A percentile compares a stretch with the other conserved stretches of the same genome.
phyloP scores from a whole-genome alignment of 2,329 filamentous ascomycete species.

The Aspergillus sp. region DNA sequence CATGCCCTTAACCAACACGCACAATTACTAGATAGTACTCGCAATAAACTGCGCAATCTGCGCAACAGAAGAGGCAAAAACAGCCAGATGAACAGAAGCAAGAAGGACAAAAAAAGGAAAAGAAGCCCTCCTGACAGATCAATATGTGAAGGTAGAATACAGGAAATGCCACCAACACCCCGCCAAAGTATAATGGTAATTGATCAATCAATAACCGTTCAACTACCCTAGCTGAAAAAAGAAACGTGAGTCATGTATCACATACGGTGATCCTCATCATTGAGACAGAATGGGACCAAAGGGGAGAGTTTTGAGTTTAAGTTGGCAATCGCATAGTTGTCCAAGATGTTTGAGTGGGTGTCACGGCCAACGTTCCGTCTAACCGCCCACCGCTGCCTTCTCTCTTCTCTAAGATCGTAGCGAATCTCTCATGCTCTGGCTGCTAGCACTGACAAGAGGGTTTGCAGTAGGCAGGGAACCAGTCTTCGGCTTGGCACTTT shows the following conservation, averaged over 20 bases:
- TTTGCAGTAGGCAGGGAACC: constrained; percentile 63
- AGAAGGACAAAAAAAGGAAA: background rate
- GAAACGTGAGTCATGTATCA: background rate
- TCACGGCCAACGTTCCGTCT: too few species aligned
- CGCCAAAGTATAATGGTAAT: too few species aligned
- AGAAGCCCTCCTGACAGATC: too few species aligned
- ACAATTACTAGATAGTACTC: too few species aligned
- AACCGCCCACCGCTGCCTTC: too few species aligned
- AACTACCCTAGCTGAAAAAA: background rate
- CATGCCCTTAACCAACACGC: too few species aligned
- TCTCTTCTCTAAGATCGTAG: constrained; percentile 57
- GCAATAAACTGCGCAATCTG: too few species aligned
- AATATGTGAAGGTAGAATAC: too few species aligned
- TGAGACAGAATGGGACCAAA: background rate
- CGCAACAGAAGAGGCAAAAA: background rate
- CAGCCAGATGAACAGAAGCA: background rate
- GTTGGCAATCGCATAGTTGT: too few species aligned
- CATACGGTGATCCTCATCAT: background rate
- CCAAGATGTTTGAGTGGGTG: too few species aligned
- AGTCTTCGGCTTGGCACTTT: constrained; percentile 63
- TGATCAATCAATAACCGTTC: too few species aligned
- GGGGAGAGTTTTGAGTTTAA: background rate
- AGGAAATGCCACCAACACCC: too few species aligned
- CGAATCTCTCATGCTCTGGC: constrained; percentile 82
- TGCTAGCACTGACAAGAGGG: constrained; percentile 80